A percentile compares a stretch with the other conserved stretches of the same genome.
Evolutionary conservation across 1,139 yeast species (phyloP).

Genomic region (Diutina mesorugosa): DNA sequence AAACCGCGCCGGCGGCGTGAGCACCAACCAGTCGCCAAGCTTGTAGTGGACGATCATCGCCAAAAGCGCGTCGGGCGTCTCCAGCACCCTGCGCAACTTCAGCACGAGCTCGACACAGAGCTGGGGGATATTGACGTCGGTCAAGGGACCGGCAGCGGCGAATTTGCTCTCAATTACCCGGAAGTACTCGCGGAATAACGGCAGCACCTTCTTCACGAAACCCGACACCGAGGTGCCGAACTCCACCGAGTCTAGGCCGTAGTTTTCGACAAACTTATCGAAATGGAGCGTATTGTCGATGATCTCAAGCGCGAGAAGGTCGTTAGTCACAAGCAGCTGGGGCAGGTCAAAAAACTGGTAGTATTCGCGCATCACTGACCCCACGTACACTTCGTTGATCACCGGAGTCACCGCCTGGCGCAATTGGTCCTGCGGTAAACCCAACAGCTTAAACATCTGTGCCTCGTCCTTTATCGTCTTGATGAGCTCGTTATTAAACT

Average conservation of each 20-base stretch:
- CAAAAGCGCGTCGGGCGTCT: conserved; percentile 38
- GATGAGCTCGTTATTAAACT: background rate
- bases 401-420: background rate
- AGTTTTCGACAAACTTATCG: background rate
- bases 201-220: conserved; percentile 3
- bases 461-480: background rate
- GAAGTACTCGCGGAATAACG: conserved; percentile 37
- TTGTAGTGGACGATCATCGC: conserved; percentile 37
- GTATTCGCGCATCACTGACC: background rate
- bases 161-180: conserved; percentile 42
- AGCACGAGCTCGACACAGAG: conserved; percentile 24
- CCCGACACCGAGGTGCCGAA: background rate
- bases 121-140: conserved; percentile 58
- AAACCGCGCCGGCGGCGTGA: conserved; percentile 37
- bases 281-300: background rate
- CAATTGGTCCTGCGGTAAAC: background rate
- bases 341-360: background rate
- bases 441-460: background rate
- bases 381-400: background rate
- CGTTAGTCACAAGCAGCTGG: background rate
- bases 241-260: background rate
- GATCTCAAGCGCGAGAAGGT: background rate
- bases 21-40: conserved; percentile 62
- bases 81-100: conserved; percentile 50
- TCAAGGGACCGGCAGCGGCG: conserved; percentile 22